A percentile compares a stretch with the other conserved stretches of the same genome.
Conservation (phyloP, 495 filamentous ascomycete species). For the Cercophora samala region DNA sequence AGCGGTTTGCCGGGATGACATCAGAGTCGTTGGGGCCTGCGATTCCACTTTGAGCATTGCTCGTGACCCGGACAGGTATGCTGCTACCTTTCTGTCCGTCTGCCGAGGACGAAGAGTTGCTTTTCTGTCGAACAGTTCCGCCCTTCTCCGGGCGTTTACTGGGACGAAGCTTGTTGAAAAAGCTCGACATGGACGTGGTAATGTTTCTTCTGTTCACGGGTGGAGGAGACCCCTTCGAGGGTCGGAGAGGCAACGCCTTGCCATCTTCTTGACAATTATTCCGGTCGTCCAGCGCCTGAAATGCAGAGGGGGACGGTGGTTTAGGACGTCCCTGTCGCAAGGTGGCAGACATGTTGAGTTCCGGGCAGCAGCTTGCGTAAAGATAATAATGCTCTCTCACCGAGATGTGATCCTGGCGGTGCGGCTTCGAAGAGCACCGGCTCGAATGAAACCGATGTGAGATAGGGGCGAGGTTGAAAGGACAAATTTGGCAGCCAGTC, state of each 20-base stretch:
- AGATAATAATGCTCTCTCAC: not conserved
- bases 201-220: slow-evolving; percentile 10
- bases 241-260: not conserved
- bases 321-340: not conserved
- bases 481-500: not conserved
- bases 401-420: not conserved
- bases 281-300: not conserved
- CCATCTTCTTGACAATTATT: not conserved
- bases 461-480: not conserved
- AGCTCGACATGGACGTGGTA: slow-evolving; percentile 26
- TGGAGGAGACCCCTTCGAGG: not conserved
- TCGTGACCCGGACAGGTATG: not conserved
- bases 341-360: not conserved
- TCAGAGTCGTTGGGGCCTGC: slow-evolving; percentile 18
- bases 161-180: slow-evolving; percentile 36
- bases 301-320: not conserved
- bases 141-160: slow-evolving; percentile 45
- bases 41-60: not conserved
- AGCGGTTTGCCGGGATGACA: slow-evolving; percentile 18
- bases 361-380: not conserved
- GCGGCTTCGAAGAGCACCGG: not conserved
- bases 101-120: not conserved
- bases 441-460: not conserved
- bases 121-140: slow-evolving; percentile 31
- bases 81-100: not conserved